These are phyloP conservation scores for Arxiozyma bovina DNA, from an alignment of 1,139 yeast species.

Conservation along the genomic window DNA sequence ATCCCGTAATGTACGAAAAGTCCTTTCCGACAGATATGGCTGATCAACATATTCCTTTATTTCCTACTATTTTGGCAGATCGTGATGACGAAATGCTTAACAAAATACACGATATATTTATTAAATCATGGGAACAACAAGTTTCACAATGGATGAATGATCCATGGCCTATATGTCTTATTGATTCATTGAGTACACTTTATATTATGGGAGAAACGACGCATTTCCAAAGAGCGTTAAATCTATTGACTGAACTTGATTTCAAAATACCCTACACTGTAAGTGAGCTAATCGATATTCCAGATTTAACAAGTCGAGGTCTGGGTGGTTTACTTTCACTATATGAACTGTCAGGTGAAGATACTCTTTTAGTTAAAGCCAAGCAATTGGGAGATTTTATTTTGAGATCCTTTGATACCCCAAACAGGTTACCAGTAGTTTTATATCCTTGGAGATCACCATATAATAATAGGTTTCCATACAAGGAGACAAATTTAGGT, in stretches of 20 bases:
- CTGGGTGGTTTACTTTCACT: constrained; percentile 68
- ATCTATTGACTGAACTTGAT: constrained; percentile 42
- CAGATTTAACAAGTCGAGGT: constrained; percentile 63
- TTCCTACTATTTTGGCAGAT: not conserved
- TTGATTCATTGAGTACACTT: constrained; percentile 65
- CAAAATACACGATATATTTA: not conserved
- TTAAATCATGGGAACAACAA: constrained; percentile 19
- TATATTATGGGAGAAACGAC: constrained; percentile 50
- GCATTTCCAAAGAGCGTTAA: constrained; percentile 46
- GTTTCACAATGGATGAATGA: constrained; percentile 3
- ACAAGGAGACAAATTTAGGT: constrained; percentile 46
- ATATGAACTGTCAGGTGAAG: constrained; percentile 53
- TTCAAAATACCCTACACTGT: constrained; percentile 11
- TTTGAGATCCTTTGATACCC: constrained; percentile 60
- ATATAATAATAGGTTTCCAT: constrained; percentile 41
- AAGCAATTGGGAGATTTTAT: constrained; percentile 58
- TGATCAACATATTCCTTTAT: not conserved
- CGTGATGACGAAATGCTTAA: constrained; percentile 1
- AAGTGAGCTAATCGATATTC: constrained; percentile 44
- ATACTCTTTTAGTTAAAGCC: constrained; percentile 48
- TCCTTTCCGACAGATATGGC: constrained; percentile 19
- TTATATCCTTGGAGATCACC: constrained; percentile 48
- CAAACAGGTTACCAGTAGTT: constrained; percentile 60
- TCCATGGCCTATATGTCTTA: constrained; percentile 32
- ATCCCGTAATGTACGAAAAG: constrained; percentile 31